These are phyloP conservation scores for Elsinoe batatas DNA, from an alignment of 2,329 filamentous ascomycete species.

Conservation along the genomic window DNA sequence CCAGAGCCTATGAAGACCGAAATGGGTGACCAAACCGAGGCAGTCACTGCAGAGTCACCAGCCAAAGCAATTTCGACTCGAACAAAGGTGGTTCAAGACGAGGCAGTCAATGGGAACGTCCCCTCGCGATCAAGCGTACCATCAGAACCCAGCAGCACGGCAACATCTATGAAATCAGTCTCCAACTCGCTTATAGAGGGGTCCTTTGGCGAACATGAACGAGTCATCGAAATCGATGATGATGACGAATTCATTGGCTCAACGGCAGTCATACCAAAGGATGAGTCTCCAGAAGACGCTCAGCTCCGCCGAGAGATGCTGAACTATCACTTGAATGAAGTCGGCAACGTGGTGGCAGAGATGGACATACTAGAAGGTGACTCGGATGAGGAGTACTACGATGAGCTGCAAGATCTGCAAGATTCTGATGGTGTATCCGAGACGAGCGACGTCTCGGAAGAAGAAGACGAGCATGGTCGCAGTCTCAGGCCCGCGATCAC, in stretches of 20 bases:
- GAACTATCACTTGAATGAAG: constrained; percentile 75
- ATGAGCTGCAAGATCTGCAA: constrained; percentile 31
- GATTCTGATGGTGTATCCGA: constrained; percentile 32
- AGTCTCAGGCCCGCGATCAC: constrained; percentile 57
- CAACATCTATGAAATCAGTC: constrained; percentile 44
- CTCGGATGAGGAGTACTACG: constrained; percentile 41
- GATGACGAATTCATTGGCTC: constrained; percentile 31
- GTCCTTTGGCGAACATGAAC: constrained; percentile 21
- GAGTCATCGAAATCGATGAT: constrained; percentile 36
- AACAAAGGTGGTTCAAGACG: too few species aligned
- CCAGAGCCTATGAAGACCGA: neutral
- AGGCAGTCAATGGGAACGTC: too few species aligned
- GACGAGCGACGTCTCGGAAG: constrained; percentile 45
- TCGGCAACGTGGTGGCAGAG: constrained; percentile 86
- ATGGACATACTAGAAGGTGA: constrained; percentile 66
- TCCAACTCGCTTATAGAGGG: constrained; percentile 24
- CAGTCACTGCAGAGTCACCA: too few species aligned
- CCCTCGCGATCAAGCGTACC: too few species aligned
- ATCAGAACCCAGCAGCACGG: constrained; percentile 7
- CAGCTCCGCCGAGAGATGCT: constrained; percentile 79
- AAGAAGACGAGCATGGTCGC: constrained; percentile 68
- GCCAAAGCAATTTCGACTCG: too few species aligned
- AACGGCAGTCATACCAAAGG: constrained; percentile 53
- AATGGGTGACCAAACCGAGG: too few species aligned
- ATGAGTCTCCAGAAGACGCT: constrained; percentile 73